Conservation (phyloP, 306 rosid genomes). For the Datisca glomerata region DNA sequence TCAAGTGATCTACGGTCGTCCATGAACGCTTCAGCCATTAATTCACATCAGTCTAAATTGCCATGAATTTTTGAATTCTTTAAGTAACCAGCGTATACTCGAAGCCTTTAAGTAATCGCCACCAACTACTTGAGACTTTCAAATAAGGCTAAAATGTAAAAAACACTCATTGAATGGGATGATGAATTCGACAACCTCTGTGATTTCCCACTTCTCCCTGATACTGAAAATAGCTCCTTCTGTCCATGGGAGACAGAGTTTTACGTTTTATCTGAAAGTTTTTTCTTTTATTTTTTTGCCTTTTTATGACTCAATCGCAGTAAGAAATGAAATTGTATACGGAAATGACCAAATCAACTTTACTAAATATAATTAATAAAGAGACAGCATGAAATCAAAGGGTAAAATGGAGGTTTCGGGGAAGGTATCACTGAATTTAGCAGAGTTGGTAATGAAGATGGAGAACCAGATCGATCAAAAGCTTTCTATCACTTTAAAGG, state of each 20-base stretch:
- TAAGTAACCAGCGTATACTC: too few species aligned
- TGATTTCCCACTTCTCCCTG: constrained; percentile 11
- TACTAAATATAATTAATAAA: constrained; percentile 7
- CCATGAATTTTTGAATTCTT: too few species aligned
- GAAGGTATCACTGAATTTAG: constrained; percentile 27
- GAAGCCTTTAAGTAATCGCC: too few species aligned
- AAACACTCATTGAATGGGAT: constrained; percentile 37
- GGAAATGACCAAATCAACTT: not conserved
- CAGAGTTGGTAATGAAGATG: constrained; percentile 23
- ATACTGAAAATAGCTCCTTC: constrained; percentile 1
- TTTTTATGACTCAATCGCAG: not conserved
- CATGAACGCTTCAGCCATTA: too few species aligned
- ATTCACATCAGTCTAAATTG: too few species aligned
- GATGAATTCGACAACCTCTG: constrained; percentile 19
- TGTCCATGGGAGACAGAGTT: constrained; percentile 28
- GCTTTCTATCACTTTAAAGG: constrained; percentile 36
- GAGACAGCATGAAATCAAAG: constrained; percentile 15
- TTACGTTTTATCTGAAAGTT: constrained; percentile 42
- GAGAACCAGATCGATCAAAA: constrained; percentile 21
- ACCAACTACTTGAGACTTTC: too few species aligned
- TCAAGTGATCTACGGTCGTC: too few species aligned
- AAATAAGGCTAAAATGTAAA: too few species aligned
- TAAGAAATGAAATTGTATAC: too few species aligned
- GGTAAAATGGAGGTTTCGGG: constrained; percentile 32
- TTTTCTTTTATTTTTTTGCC: not conserved